These are phyloP conservation scores for Penicillium sp. DNA, from an alignment of 2,329 filamentous ascomycete genomes.

Conservation along the genomic window DNA sequence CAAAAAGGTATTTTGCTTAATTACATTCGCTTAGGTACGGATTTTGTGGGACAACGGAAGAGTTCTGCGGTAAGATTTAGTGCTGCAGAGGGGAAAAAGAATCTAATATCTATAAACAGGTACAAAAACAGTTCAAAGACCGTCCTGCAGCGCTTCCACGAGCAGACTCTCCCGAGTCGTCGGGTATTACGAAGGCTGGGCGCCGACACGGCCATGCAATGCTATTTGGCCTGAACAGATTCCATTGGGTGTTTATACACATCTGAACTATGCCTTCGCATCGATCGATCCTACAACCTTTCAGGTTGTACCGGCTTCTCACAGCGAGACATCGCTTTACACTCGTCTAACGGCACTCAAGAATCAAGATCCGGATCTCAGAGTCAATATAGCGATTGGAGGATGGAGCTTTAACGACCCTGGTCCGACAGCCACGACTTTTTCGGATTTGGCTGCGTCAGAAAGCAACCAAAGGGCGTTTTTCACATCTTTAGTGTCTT, in stretches of 20 bases:
- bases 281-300: constrained; percentile 35
- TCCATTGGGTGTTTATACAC: background rate
- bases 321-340: constrained; percentile 16
- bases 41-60: constrained; percentile 10
- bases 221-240: background rate
- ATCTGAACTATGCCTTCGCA: constrained; percentile 31
- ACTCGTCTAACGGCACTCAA: constrained; percentile 31
- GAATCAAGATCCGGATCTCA: constrained; percentile 19
- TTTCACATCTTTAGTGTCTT: constrained; percentile 19
- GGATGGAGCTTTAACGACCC: constrained; percentile 14
- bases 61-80: constrained; percentile 9
- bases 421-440: constrained; percentile 2
- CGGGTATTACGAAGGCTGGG: constrained; percentile 33
- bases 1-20: background rate
- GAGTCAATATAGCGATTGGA: constrained; percentile 27
- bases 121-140: background rate
- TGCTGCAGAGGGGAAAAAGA: background rate
- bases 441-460: constrained; percentile 14
- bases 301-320: constrained; percentile 22
- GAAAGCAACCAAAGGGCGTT: constrained; percentile 27
- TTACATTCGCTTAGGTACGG: background rate
- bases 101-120: background rate
- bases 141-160: background rate
- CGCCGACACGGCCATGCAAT: background rate
- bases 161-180: constrained; percentile 15